Percentiles rank a stretch among this genome's conserved stretches.
Conservation (phyloP, 2,329 filamentous ascomycete species). For the Xylaria multiplex region DNA sequence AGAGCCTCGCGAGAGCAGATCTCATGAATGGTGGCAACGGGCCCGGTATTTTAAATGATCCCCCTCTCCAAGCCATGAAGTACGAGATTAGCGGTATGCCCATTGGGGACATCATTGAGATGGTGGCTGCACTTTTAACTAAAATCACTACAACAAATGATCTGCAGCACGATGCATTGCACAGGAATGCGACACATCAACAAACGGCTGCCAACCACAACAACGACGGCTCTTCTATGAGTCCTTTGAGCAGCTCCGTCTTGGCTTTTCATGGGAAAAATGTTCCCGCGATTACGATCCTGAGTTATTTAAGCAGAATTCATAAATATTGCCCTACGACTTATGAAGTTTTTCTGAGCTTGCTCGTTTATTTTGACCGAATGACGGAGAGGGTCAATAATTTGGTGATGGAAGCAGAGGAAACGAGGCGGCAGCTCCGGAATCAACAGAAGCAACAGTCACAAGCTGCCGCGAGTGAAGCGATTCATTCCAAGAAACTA, state of each 20-base stretch:
- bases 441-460: conserved; percentile 48
- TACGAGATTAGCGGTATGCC: conserved; percentile 99
- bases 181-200: conserved; percentile 72
- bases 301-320: conserved; percentile 94
- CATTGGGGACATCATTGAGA: conserved; percentile 96
- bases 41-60: conserved; percentile 61
- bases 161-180: conserved; percentile 88
- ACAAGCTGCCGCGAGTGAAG: conserved; percentile 24
- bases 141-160: conserved; percentile 99
- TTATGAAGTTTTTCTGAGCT: conserved; percentile 94
- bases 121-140: conserved; percentile 95
- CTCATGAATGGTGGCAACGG: conserved; percentile 64
- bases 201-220: conserved; percentile 60
- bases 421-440: conserved; percentile 56
- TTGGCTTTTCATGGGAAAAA: conserved; percentile 98
- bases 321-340: conserved; percentile 99
- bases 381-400: conserved; percentile 98
- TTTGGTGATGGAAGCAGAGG: conserved; percentile 74
- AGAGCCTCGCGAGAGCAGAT: conserved; percentile 85
- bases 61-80: conserved; percentile 66
- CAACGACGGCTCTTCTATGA: conserved; percentile 66
- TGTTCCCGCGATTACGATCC: conserved; percentile 93
- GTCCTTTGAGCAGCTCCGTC: conserved; percentile 71
- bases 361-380: conserved; percentile 96
- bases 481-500: conserved; percentile 12